Percentiles rank a stretch among this genome's conserved stretches.
Conservation (phyloP, 1,139 yeast genomes). For the Zygoascus sp. region DNA sequence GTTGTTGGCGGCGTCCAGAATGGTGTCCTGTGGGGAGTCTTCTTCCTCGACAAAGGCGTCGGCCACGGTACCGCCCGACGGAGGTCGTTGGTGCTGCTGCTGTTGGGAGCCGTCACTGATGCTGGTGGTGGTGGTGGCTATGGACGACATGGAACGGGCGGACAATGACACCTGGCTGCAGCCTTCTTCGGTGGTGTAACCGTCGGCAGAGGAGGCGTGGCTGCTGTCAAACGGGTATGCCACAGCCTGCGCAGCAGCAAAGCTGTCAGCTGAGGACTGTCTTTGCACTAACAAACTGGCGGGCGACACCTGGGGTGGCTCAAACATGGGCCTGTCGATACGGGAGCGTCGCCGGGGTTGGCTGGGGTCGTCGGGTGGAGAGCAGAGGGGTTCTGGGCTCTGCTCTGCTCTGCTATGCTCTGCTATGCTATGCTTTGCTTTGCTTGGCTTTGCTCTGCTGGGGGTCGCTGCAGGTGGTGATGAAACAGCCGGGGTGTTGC, state of each 20-base stretch:
- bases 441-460: too few species aligned
- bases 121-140: constrained; percentile 22
- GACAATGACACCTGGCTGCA: constrained; percentile 3
- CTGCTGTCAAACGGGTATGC: constrained; percentile 1
- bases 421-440: too few species aligned
- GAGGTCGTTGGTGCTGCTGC: too few species aligned
- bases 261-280: background rate
- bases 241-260: background rate
- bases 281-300: background rate
- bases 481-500: too few species aligned
- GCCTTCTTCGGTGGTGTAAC: constrained; percentile 3
- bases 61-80: too few species aligned
- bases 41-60: too few species aligned
- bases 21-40: too few species aligned
- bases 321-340: background rate
- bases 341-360: background rate
- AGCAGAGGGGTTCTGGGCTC: too few species aligned
- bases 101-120: constrained; percentile 1
- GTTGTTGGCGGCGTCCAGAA: background rate
- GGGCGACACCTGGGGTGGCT: background rate
- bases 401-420: too few species aligned
- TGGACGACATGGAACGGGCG: constrained; percentile 23
- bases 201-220: constrained; percentile 1
- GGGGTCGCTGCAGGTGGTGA: too few species aligned
- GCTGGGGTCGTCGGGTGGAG: too few species aligned